phyloP scores from a whole-genome alignment of 148 eudicot genomes.

The Spergularia marina region DNA sequence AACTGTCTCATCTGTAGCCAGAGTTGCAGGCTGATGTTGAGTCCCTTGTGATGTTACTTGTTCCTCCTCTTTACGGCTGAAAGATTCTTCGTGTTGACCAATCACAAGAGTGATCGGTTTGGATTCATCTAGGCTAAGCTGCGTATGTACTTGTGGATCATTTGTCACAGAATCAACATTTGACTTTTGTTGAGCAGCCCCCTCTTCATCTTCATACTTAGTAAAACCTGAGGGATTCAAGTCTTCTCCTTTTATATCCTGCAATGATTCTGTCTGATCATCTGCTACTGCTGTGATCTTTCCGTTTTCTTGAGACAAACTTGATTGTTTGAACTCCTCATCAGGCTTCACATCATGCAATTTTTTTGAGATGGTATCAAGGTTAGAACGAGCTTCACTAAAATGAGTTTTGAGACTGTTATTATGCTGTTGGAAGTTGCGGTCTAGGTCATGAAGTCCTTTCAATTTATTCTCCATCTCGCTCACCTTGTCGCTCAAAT shows the following conservation, averaged over 20 bases:
- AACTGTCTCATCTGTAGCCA: background rate
- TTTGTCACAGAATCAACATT: conserved; percentile 4
- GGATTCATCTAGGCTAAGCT: conserved; percentile 6
- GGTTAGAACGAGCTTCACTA: conserved; percentile 42
- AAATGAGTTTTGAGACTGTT: conserved; percentile 45
- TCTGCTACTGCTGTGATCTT: conserved; percentile 11
- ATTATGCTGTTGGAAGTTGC: conserved; percentile 41
- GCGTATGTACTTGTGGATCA: conserved; percentile 7
- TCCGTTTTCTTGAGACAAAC: conserved; percentile 4
- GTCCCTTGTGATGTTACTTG: background rate
- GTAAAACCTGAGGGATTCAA: conserved; percentile 1
- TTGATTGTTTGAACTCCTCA: conserved; percentile 40
- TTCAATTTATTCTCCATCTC: conserved; percentile 62
- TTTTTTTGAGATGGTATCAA: conserved; percentile 50
- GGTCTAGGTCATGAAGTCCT: conserved; percentile 47
- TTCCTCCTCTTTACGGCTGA: conserved; percentile 19
- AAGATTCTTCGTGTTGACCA: conserved; percentile 12
- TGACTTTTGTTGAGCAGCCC: conserved; percentile 9
- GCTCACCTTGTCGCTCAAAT: conserved; percentile 41
- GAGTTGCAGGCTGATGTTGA: conserved; percentile 18
- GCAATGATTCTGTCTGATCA: conserved; percentile 4
- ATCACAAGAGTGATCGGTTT: background rate
- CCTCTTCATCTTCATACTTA: conserved; percentile 9
- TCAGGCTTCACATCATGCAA: conserved; percentile 45
- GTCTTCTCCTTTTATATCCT: background rate